These are phyloP conservation scores for Leishmania aethiopica DNA, from an alignment of 208 protist genomes.

Conservation along the genomic window DNA sequence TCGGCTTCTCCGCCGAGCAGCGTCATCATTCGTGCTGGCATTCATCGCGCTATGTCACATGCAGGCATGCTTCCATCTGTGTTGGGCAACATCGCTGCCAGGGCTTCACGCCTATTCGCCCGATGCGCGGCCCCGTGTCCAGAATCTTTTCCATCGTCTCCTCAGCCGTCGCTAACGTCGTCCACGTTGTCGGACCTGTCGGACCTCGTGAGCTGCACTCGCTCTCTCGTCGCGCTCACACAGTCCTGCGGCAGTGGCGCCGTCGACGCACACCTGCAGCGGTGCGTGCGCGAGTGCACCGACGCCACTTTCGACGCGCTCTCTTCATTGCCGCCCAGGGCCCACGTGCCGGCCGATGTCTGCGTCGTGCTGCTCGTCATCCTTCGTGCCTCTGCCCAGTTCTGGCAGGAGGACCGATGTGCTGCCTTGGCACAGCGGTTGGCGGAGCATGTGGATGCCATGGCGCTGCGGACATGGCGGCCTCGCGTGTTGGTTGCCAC, in stretches of 20 bases:
- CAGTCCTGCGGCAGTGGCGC: background rate
- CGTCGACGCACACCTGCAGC: constrained; percentile 10
- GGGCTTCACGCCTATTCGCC: constrained; percentile 15
- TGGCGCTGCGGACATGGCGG: constrained; percentile 48
- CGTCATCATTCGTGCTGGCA: background rate
- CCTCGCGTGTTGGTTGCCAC: constrained; percentile 46
- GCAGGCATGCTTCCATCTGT: background rate
- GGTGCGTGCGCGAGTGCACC: constrained; percentile 12
- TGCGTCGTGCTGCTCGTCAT: constrained; percentile 39
- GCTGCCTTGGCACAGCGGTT: constrained; percentile 34
- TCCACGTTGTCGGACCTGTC: constrained; percentile 6
- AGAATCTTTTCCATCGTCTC: background rate
- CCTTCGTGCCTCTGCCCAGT: constrained; percentile 24
- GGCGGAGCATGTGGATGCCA: constrained; percentile 35
- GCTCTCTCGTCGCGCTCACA: constrained; percentile 20
- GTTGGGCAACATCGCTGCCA: constrained; percentile 20
- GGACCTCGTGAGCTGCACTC: constrained; percentile 23
- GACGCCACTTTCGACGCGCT: constrained; percentile 23
- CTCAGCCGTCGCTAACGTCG: background rate
- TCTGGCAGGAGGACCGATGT: constrained; percentile 29
- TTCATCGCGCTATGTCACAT: background rate
- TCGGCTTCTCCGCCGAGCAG: background rate
- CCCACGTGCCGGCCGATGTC: constrained; percentile 34
- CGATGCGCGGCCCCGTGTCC: background rate
- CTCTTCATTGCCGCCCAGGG: constrained; percentile 23